Base-by-base conservation (phyloP, 345 rosid genomes). In the Gossypium longicalyx region DNA sequence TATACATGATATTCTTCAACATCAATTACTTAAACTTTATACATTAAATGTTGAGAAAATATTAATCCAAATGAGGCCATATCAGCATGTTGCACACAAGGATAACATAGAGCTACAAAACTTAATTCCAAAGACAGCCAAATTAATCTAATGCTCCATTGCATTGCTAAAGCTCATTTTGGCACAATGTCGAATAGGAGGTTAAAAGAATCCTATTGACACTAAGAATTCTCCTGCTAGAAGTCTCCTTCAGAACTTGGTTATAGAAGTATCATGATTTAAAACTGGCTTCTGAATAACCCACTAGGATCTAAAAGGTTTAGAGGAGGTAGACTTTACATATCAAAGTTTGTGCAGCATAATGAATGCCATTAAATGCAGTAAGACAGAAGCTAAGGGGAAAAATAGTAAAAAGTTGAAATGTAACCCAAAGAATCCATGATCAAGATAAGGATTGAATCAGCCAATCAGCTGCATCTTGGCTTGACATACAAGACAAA, bases 1-100 rank as follows among this genome's bases (percentile, higher is more conserved):
- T 48, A 57, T 48, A n/a, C n/a, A 57, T 78, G 56, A 67, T 58
- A 57, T 67, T 67, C 61, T 70, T 58, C 49, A 27, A 49, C 12
- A 16, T 2, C 58, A 49, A 68, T 25, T 48, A 16, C 43, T 68
- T 25, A 70, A 70, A 70, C 2, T 43, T 70, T 45, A 49, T 25
- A 12, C 22, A 68, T 49, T 7, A 52, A 19, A 38, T 2, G 22
- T 16, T n/a, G 52, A 16, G 65, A 70, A 69, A 60, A 54, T 19
- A 12, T 29, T 61, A 23, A 47, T 22, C 20, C 8, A 20, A 13
- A 17, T 3, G 20, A 9, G 2, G 45, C 9, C 44, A 41, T 34
- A 16, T 70, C 51, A 15, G 27, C 49, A 71, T n/a, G 63, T 29
- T 71, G 48, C 74, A 53, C 29, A 29, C 45, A 15, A 23, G 73